A percentile compares a stretch with the other conserved stretches of the same genome.
These are phyloP conservation scores for Cytospora chrysosperma DNA, from an alignment of 2,329 filamentous ascomycete species.

Conservation along the genomic window DNA sequence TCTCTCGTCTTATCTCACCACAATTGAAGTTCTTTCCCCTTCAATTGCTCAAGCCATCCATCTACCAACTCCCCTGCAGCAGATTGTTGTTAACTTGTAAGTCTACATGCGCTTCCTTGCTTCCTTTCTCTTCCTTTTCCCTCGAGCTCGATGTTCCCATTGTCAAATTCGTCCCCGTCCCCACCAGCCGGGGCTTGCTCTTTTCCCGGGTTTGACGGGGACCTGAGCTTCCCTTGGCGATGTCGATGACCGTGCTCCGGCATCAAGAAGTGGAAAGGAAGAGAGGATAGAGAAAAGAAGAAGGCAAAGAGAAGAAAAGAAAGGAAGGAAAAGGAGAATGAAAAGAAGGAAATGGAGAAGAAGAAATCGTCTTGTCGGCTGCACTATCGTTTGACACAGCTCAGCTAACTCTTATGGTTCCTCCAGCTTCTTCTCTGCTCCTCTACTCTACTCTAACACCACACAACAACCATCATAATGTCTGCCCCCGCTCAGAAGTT, in stretches of 20 bases:
- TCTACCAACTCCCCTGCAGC: neutral
- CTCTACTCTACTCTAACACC: neutral
- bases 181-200: no score
- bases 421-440: neutral
- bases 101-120: neutral
- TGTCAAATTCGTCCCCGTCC: no score
- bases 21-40: conserved; percentile 21
- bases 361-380: neutral
- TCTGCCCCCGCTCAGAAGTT: conserved; percentile 85
- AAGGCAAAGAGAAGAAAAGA: no score
- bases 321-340: no score
- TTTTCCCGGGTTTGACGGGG: neutral
- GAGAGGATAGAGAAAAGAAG: no score
- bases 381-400: neutral
- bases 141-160: neutral
- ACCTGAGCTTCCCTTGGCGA: conserved; percentile 15
- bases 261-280: neutral
- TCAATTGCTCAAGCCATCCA: conserved; percentile 11
- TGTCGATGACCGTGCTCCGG: neutral
- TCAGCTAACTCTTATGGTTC: conserved; percentile 20
- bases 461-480: conserved; percentile 44
- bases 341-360: conserved; percentile 2
- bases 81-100: neutral
- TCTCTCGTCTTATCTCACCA: conserved; percentile 28
- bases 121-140: neutral